Evolutionary conservation across 192 early-diverging fungal genomes (phyloP).

Genomic region (Coemansia sp.): DNA sequence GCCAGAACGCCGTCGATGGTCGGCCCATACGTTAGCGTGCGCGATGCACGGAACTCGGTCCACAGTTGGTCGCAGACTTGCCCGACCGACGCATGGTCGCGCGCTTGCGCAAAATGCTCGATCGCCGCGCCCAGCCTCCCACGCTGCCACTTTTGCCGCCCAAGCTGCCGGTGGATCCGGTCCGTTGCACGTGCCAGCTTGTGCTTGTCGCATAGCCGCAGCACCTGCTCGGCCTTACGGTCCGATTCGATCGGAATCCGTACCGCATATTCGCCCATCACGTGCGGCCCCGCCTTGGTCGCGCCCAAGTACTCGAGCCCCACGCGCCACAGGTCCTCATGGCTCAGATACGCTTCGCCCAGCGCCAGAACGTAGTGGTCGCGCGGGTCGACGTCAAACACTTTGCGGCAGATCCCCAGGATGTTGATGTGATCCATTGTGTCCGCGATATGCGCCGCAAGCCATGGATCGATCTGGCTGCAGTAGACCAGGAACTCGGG

Average conservation of each 20-base stretch:
- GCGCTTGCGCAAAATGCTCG: constrained; percentile 60
- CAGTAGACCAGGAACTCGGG: constrained; percentile 55
- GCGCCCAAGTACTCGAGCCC: constrained; percentile 59
- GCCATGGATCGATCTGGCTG: constrained; percentile 58
- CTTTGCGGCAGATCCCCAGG: constrained; percentile 51
- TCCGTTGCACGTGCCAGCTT: constrained; percentile 29
- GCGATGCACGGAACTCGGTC: constrained; percentile 52
- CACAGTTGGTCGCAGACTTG: constrained; percentile 63
- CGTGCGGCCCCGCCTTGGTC: constrained; percentile 3
- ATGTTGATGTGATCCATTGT: constrained; percentile 60
- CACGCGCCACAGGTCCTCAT: constrained; percentile 58
- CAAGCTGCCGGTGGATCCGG: constrained; percentile 55
- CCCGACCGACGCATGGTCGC: constrained; percentile 54
- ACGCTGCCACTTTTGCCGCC: constrained; percentile 55
- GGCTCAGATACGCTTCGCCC: constrained; percentile 30
- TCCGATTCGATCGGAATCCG: constrained; percentile 61
- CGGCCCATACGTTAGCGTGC: constrained; percentile 48
- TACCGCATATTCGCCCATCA: constrained; percentile 35
- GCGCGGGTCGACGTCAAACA: constrained; percentile 37
- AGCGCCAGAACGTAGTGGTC: constrained; percentile 40
- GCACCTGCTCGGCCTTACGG: constrained; percentile 56
- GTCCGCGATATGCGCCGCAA: constrained; percentile 65
- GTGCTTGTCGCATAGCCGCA: constrained; percentile 56
- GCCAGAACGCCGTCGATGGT: constrained; percentile 46
- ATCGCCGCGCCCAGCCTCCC: constrained; percentile 66